These are phyloP conservation scores for Entrophospora sp. DNA, from an alignment of 192 early-diverging fungal species.

Conservation along the genomic window DNA sequence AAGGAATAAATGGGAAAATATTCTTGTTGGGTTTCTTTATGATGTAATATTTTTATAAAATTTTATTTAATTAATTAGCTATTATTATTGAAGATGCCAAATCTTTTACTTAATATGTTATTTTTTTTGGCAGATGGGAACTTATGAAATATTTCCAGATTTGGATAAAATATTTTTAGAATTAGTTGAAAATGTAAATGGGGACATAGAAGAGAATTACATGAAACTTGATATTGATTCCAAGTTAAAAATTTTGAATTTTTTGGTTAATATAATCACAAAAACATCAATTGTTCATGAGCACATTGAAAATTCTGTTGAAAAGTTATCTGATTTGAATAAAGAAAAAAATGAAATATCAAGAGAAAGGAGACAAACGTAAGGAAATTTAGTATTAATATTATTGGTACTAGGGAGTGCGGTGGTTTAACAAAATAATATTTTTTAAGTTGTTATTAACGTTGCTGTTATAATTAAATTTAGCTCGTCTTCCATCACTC, in stretches of 20 bases:
- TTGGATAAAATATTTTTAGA: constrained; percentile 36
- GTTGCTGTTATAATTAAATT: background rate
- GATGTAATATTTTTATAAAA: constrained; percentile 23
- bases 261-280: constrained; percentile 47
- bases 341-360: constrained; percentile 68
- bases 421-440: no score
- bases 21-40: constrained; percentile 41
- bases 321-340: constrained; percentile 58
- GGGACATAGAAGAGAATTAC: constrained; percentile 36
- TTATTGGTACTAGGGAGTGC: no score
- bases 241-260: constrained; percentile 57
- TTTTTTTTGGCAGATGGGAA: constrained; percentile 30
- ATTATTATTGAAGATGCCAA: no score
- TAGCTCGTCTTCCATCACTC: constrained; percentile 4
- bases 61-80: background rate
- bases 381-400: constrained; percentile 32
- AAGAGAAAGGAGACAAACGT: constrained; percentile 56
- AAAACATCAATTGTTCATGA: constrained; percentile 46
- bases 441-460: background rate
- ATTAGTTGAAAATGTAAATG: constrained; percentile 30
- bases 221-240: constrained; percentile 31
- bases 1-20: constrained; percentile 38
- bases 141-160: constrained; percentile 34
- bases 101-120: no score
- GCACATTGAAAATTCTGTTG: constrained; percentile 67